Evolutionary conservation across 202 grass and related monocot genomes (phyloP), one percentile per base, ranked within the genome.

Genomic region (Setaria italica): DNA sequence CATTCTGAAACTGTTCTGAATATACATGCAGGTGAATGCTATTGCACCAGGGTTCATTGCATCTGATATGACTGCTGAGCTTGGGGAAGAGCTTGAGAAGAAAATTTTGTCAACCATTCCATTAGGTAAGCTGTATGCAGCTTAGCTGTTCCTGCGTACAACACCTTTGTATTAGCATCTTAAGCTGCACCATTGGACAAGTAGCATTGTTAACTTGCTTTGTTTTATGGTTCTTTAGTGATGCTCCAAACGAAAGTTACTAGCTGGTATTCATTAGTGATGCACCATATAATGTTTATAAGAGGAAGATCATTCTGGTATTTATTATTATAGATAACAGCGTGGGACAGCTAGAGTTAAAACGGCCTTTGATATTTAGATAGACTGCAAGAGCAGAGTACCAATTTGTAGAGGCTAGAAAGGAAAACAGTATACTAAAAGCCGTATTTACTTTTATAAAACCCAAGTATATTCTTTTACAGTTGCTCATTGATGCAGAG

Each of bases 1-100:
- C 39, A 20, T 84, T 50, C 54, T 81, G 25, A 91, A 77, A 75
- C 43, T 82, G 32, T 35, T 91, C 46, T 82, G 46, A 90, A 67
- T 88, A 63, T 67, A 54, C 14, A 43, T 47, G 17, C 66, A 99
- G 97, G 97, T 97, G 43, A 99, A 99, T 99, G 97, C 92, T 81
- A 88, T 99, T 14, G 97, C 97, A 25, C 97, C 97, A 65, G 97
- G 97, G 51, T 99, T 94, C 73, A 99, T 99, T 63, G 90, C 94
- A 71, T 96, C 97, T 16, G 97, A 96, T 90, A 96, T 96, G 94
- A 99, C 97, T 43, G 88, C 94, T 0, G 93, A 94, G 90, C 92
- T 99, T 78, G 86, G 90, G 70, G 92, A 87, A 48, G 97, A 90
- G 21, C 69, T 99, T 46, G 90, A 94, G 88, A 96, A 25, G 25